Evolutionary conservation across 495 filamentous ascomycete genomes (phyloP).

Genomic region (Xylaria cubensis): DNA sequence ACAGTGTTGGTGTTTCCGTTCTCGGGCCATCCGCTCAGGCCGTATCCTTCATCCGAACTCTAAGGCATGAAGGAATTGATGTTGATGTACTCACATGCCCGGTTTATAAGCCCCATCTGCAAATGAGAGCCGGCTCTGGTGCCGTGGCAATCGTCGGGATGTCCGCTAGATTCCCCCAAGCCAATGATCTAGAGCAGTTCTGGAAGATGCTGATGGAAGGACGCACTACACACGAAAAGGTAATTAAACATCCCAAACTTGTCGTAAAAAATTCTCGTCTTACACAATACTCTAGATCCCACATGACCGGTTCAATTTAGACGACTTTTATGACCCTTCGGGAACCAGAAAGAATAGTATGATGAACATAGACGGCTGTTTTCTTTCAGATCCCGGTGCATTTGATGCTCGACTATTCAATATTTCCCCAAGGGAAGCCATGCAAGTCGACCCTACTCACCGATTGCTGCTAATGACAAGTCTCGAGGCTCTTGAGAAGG

Average conservation of each 20-base stretch:
- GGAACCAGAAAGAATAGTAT: conserved; percentile 70
- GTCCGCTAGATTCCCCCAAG: conserved; percentile 66
- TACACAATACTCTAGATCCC: conserved; percentile 49
- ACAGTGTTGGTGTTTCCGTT: conserved; percentile 11
- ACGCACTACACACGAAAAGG: conserved; percentile 34
- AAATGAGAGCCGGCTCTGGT: conserved; percentile 2
- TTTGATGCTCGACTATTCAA: conserved; percentile 83
- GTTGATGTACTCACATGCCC: not conserved
- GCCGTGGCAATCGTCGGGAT: conserved; percentile 66
- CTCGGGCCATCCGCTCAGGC: conserved; percentile 25
- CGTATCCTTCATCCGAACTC: not conserved
- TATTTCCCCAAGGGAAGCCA: conserved; percentile 80
- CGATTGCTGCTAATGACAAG: conserved; percentile 71
- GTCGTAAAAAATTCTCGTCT: conserved; percentile 32
- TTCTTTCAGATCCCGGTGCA: conserved; percentile 71
- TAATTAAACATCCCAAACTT: conserved; percentile 33
- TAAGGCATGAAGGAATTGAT: not conserved
- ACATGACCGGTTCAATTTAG: conserved; percentile 68
- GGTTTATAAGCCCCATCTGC: no score
- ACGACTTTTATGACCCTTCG: conserved; percentile 71
- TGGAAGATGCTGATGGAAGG: conserved; percentile 67
- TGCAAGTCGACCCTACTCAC: conserved; percentile 77
- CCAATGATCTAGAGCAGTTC: conserved; percentile 58
- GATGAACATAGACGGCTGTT: conserved; percentile 75
- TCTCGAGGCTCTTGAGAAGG: conserved; percentile 79